phyloP scores from a whole-genome alignment of 2,329 filamentous ascomycete genomes.

The Xylaria sp. region DNA sequence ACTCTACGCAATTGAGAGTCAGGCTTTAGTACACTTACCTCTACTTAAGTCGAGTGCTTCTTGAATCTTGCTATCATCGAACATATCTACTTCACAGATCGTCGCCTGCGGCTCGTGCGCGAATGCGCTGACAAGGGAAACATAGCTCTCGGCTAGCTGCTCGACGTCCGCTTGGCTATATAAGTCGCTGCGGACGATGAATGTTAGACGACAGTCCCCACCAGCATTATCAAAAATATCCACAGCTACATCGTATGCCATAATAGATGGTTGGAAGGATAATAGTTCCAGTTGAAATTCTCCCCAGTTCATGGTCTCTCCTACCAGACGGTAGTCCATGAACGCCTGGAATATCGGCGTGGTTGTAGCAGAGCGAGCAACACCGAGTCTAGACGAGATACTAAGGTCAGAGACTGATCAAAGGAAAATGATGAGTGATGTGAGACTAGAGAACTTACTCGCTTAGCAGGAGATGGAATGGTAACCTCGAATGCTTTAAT shows the following conservation, averaged over 20 bases:
- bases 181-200: constrained; percentile 9
- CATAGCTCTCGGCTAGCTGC: neutral
- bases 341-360: constrained; percentile 11
- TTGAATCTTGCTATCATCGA: neutral
- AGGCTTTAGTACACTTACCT: neutral
- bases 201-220: neutral
- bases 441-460: neutral
- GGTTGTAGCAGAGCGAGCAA: neutral
- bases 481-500: neutral
- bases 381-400: neutral
- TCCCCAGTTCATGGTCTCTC: neutral
- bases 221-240: constrained; percentile 28
- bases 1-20: neutral
- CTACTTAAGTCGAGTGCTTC: neutral
- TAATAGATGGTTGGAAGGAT: neutral
- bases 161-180: constrained; percentile 5
- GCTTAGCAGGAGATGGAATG: neutral
- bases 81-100: neutral
- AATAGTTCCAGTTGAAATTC: constrained; percentile 1
- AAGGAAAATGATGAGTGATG: neutral
- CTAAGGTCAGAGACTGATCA: neutral
- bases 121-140: neutral
- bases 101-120: neutral
- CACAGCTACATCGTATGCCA: constrained; percentile 19
- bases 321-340: constrained; percentile 6